Evolutionary conservation across 169 alveolate genomes (phyloP).

Genomic region (Plasmodium vinckei): DNA sequence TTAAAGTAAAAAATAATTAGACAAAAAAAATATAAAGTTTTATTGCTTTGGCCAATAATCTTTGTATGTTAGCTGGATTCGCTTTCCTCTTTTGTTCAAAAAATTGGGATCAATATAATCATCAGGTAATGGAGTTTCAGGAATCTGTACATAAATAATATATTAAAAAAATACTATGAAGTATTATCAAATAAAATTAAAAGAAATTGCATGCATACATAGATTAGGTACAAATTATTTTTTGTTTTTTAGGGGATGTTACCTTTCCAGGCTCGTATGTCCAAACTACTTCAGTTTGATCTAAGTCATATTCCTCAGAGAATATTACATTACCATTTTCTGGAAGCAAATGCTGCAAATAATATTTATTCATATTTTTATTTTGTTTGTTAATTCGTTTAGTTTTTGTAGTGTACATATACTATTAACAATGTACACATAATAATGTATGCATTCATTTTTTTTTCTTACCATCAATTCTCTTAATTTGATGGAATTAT

Average conservation of each 20-base stretch:
- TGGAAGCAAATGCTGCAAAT: slow-evolving; percentile 82
- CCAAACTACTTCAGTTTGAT: slow-evolving; percentile 89
- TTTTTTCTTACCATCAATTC: slow-evolving; percentile 78
- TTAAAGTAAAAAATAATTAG: background rate
- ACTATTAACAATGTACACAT: background rate
- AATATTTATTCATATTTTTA: background rate
- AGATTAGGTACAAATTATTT: background rate
- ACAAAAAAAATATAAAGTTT: background rate
- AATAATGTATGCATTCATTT: background rate
- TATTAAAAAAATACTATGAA: background rate
- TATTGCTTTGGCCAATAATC: slow-evolving; percentile 88
- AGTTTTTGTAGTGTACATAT: background rate
- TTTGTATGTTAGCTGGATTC: slow-evolving; percentile 85
- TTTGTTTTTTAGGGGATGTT: background rate
- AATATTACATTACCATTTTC: slow-evolving; percentile 86
- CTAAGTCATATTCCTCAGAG: slow-evolving; percentile 82
- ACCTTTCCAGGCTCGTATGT: slow-evolving; percentile 88
- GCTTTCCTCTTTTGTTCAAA: slow-evolving; percentile 84
- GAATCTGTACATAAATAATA: slow-evolving; percentile 78
- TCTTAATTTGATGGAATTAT: slow-evolving; percentile 83
- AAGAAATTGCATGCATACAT: background rate
- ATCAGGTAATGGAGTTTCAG: slow-evolving; percentile 88
- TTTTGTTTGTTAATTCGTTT: slow-evolving; percentile 2
- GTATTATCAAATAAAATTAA: background rate
- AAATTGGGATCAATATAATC: slow-evolving; percentile 89